These are phyloP conservation scores for Macrolepiota dolichaula DNA, from an alignment of 768 basidiomycete species.

Conservation along the genomic window DNA sequence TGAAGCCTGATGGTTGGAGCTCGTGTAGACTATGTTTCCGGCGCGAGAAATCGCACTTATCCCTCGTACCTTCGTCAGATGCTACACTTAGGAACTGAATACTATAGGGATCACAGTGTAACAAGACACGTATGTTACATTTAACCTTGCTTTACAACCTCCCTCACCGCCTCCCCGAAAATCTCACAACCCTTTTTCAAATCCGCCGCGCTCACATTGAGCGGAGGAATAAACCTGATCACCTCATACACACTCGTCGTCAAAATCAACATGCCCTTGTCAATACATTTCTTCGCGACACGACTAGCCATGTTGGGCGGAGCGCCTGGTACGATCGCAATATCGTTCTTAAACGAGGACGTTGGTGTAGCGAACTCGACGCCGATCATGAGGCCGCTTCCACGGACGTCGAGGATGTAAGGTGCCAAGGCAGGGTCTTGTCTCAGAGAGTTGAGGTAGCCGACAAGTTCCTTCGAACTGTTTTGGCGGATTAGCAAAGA, in stretches of 20 bases:
- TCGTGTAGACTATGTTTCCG: no score
- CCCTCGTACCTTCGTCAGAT: no score
- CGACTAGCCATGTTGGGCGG: slow-evolving; percentile 57
- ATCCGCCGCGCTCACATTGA: slow-evolving; percentile 78
- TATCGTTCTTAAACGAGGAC: slow-evolving; percentile 21
- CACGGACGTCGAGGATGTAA: no score
- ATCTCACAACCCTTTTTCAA: slow-evolving; percentile 64
- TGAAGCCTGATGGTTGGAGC: no score
- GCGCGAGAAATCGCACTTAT: no score
- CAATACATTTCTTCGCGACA: slow-evolving; percentile 76
- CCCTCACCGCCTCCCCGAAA: slow-evolving; percentile 67
- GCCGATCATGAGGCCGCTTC: slow-evolving; percentile 80
- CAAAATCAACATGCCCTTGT: slow-evolving; percentile 82
- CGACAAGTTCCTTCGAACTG: slow-evolving; percentile 19
- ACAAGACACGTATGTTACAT: no score
- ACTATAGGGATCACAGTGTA: no score
- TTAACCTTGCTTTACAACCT: slow-evolving; percentile 54
- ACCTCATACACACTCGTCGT: slow-evolving; percentile 90
- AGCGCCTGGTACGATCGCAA: slow-evolving; percentile 38
- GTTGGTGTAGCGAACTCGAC: slow-evolving; percentile 71
- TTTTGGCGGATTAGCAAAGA: neutral
- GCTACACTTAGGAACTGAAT: no score
- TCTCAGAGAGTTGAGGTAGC: slow-evolving; percentile 33
- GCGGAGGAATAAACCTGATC: slow-evolving; percentile 88
- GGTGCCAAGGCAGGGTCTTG: no score